Base-by-base conservation (phyloP, 192 early-diverging fungal genomes). In the Bifiguratus adelaidae region DNA sequence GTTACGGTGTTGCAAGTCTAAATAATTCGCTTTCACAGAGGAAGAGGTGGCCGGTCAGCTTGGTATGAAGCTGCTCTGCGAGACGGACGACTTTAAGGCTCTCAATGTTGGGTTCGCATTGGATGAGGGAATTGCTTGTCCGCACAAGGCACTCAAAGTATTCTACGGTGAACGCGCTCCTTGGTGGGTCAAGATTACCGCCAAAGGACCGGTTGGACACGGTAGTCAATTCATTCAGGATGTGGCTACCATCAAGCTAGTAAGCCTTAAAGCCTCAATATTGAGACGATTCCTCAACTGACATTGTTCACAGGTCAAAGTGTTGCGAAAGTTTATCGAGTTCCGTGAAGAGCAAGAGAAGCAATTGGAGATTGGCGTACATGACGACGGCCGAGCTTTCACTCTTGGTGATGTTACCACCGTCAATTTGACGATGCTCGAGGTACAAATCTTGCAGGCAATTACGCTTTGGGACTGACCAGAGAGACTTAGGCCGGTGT, bases 21-120 rank as follows among this genome's bases (percentile, higher is more conserved):
- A 5, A 8, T 45, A 27, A 45, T 20, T 5, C 24, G n/a, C 6
- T 22, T 45, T 45, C 20, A 40, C 41, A 57, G 85, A 88, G 52
- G 88, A 93, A 61, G 90, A 93, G 56, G 80, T 89, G 42, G 90
- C 86, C 54, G 87, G 90, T 6, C 41, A 61, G 3, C 83, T 85
- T 45, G 90, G 90, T 21, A 88, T 91, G 86, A 65, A 67, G 41
- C 27, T 46, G 21, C 80, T 82, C 15, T 74, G 84, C 29, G 63
- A 85, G 33, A 73, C 71, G 16, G 54, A 61, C n/a, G 76, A 80
- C 47, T 93, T 88, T 58, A 55, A 58, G 38, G 48, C 48, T 9
- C 74, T 93, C 18, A 85, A 89, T 44, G 71, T 86, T 21, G 90
- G 82, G 16, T 86, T 91, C 63, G 81, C 80, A 4, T 68, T 93